Base-by-base conservation (phyloP, 345 rosid species). In the Salix exigua region DNA sequence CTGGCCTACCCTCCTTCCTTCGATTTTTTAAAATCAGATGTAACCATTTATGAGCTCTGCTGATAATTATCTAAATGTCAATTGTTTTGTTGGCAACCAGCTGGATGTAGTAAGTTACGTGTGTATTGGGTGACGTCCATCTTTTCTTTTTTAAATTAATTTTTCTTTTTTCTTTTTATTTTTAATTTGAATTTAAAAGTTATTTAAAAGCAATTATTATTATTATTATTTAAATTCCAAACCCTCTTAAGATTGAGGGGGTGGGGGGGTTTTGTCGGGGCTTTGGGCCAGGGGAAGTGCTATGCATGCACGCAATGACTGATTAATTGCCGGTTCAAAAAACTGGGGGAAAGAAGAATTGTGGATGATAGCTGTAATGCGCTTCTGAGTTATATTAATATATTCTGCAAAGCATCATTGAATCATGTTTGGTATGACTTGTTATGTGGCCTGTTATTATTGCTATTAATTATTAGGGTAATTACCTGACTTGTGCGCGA, bases 221-320 rank as follows among this genome's bases (percentile, higher is more conserved):
- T 38, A 6, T 40, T 40, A 1, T 6, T 40, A 40, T 40, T 40
- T 40, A 40, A 40, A 31, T 31, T 31, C 33, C 33, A 40, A 40
- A 40, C 1, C 11, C 1, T 6, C 4, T 44, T 44, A 4, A 46
- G 3, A 46, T 14, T 3, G 5, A 46, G 3, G 1, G 14, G 18
- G 64, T 81, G 82, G 62, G 61, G 42, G 44, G n/a, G n/a, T n/a
- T n/a, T 16, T 40, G 25, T 42, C 7, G 60, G 81, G 72, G 81
- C 77, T 73, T 70, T 73, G 81, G 74, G 79, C 28, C 5, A 23
- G 30, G 12, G 67, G 42, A 26, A 8, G 35, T 35, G 82, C 72
- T 82, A 79, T 78, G 87, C 88, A 77, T 71, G 85, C 84, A 86
- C 85, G 81, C 76, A 73, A 82, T 60, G 74, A 63, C 61, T 64